Percentiles rank a stretch among this genome's conserved stretches.
These are phyloP conservation scores for Pythium sukuiense DNA, from an alignment of 352 stramenopile species.

Conservation along the genomic window DNA sequence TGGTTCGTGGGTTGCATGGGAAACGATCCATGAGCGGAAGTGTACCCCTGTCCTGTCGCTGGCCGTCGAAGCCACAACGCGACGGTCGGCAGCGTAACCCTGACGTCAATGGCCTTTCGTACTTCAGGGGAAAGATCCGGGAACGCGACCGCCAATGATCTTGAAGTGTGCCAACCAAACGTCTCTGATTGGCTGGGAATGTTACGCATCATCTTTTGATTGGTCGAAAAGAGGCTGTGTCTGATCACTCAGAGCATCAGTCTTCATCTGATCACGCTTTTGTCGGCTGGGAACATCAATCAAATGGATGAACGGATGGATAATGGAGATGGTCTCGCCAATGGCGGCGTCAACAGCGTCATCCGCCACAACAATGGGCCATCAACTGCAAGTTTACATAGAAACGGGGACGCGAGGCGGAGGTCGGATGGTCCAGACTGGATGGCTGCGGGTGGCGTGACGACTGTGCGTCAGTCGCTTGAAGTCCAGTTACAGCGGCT, in stretches of 20 bases:
- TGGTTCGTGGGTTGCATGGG: background rate
- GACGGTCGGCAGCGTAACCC: background rate
- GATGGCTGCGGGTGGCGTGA: background rate
- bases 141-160: slow-evolving; percentile 2
- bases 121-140: slow-evolving; percentile 4
- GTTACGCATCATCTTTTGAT: background rate
- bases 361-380: background rate
- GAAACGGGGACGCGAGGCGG: slow-evolving; percentile 9
- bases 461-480: slow-evolving; percentile 8
- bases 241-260: background rate
- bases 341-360: no score
- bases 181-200: background rate
- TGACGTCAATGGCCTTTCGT: background rate
- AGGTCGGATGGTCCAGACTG: no score
- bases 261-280: background rate
- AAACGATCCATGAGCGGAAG: background rate
- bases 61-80: background rate
- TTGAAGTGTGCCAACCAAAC: background rate
- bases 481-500: background rate
- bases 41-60: background rate
- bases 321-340: background rate
- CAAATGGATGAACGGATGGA: no score
- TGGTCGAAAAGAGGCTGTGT: background rate
- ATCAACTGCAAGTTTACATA: slow-evolving; percentile 21
- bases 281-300: background rate